Percentiles rank a stretch among this genome's conserved stretches.
phyloP scores from a whole-genome alignment of 306 rosid genomes.

The Prunus mongolica region DNA sequence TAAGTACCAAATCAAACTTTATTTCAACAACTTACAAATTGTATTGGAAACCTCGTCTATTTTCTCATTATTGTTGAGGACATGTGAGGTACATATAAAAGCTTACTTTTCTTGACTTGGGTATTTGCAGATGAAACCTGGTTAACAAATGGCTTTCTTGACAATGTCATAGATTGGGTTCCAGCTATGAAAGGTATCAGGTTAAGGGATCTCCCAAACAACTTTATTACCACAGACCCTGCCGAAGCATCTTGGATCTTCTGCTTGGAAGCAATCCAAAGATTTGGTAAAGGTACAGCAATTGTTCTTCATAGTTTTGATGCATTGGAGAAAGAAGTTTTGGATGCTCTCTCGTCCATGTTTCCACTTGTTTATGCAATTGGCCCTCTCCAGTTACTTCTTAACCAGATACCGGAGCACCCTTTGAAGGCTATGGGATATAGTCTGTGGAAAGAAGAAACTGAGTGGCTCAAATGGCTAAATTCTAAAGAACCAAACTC shows the following conservation, averaged over 20 bases:
- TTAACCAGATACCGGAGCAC: background rate
- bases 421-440: background rate
- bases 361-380: background rate
- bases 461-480: constrained; percentile 20
- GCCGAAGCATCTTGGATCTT: background rate
- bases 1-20: too few relatives aligned
- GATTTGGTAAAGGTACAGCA: background rate
- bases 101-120: background rate
- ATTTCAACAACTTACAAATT: too few relatives aligned
- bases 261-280: background rate
- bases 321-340: constrained; percentile 9
- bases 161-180: constrained; percentile 12
- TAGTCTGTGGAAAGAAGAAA: constrained; percentile 14
- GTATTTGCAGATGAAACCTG: constrained; percentile 5
- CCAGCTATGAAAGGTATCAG: background rate
- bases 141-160: constrained; percentile 11
- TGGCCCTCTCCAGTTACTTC: constrained; percentile 8
- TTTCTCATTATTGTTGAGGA: background rate
- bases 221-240: background rate
- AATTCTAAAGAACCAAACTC: constrained; percentile 1
- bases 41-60: too few relatives aligned
- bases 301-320: constrained; percentile 5
- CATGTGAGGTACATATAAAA: too few relatives aligned
- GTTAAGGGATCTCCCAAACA: constrained; percentile 4
- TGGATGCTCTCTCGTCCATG: constrained; percentile 3